Percentiles rank a stretch among this genome's conserved stretches.
Conservation (phyloP, 441 rosid genomes). For the Brassica hybrid region DNA sequence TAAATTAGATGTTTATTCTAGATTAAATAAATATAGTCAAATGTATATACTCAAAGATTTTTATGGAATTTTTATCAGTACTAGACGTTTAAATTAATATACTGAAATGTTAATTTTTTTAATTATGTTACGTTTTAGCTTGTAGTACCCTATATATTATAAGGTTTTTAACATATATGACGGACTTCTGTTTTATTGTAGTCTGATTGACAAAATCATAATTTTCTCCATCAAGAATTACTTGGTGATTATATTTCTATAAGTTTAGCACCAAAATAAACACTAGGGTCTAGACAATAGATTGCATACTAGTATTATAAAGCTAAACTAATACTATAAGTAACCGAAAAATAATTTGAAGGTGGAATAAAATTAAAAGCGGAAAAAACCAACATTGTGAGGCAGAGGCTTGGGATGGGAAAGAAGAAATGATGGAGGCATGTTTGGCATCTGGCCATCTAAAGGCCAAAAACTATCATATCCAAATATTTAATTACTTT, state of each 20-base stretch:
- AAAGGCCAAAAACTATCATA: constrained; percentile 39
- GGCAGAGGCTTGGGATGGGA: constrained; percentile 32
- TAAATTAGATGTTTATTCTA: not conserved
- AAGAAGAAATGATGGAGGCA: constrained; percentile 45
- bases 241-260: not conserved
- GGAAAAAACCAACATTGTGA: constrained; percentile 38
- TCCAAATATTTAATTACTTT: constrained; percentile 38
- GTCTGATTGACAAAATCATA: constrained; percentile 8
- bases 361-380: constrained; percentile 24
- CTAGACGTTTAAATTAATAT: not conserved
- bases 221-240: not conserved
- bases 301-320: not conserved
- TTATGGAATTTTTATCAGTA: not conserved
- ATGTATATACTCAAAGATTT: not conserved
- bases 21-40: not conserved
- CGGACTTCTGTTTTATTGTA: not conserved
- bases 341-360: constrained; percentile 19
- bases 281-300: not conserved
- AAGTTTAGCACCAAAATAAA: constrained; percentile 7
- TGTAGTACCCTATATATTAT: not conserved
- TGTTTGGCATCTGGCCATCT: constrained; percentile 46
- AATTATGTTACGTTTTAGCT: not conserved
- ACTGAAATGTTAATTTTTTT: not conserved
- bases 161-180: too few relatives aligned
- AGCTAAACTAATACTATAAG: too few relatives aligned